A percentile compares a stretch with the other conserved stretches of the same genome.
These are phyloP conservation scores for Kwoniella dejecticola DNA, from an alignment of 768 basidiomycete genomes.

Conservation along the genomic window DNA sequence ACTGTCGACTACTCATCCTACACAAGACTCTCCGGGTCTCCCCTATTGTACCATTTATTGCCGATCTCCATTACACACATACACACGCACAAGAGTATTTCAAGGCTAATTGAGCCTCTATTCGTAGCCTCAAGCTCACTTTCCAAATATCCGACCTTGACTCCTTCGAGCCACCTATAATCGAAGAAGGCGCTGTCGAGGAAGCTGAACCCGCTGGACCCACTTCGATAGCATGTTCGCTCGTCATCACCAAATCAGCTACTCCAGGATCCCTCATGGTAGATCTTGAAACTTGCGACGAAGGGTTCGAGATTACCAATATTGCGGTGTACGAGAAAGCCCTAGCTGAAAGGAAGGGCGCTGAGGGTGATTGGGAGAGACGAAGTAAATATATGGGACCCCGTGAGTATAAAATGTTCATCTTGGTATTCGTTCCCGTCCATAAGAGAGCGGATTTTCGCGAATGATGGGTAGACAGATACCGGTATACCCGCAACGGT, in stretches of 20 bases:
- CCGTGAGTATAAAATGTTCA: slow-evolving; percentile 60
- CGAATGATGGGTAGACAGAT: too few species aligned
- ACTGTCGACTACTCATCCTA: too few species aligned
- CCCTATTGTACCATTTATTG: too few species aligned
- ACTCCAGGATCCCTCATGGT: slow-evolving; percentile 66
- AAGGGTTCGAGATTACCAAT: slow-evolving; percentile 70
- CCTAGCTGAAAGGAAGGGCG: slow-evolving; percentile 72
- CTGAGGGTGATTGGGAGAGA: slow-evolving; percentile 92
- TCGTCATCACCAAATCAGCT: slow-evolving; percentile 75
- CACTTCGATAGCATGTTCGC: slow-evolving; percentile 71
- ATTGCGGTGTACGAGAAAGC: slow-evolving; percentile 77
- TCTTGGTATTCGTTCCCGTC: neutral
- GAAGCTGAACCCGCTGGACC: slow-evolving; percentile 53
- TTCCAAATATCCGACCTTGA: slow-evolving; percentile 92
- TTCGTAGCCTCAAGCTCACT: slow-evolving; percentile 73
- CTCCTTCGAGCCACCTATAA: slow-evolving; percentile 55
- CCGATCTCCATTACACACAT: too few species aligned
- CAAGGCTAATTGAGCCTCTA: neutral
- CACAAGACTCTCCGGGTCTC: too few species aligned
- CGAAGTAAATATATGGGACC: slow-evolving; percentile 91
- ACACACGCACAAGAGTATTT: too few species aligned
- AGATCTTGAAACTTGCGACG: slow-evolving; percentile 50
- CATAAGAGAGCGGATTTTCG: neutral
- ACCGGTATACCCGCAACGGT: too few species aligned
- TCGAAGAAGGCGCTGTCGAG: slow-evolving; percentile 54